Evolutionary conservation across 1,284 basidiomycete genomes (phyloP).

Genomic region (Cryptococcus deneoformans): DNA sequence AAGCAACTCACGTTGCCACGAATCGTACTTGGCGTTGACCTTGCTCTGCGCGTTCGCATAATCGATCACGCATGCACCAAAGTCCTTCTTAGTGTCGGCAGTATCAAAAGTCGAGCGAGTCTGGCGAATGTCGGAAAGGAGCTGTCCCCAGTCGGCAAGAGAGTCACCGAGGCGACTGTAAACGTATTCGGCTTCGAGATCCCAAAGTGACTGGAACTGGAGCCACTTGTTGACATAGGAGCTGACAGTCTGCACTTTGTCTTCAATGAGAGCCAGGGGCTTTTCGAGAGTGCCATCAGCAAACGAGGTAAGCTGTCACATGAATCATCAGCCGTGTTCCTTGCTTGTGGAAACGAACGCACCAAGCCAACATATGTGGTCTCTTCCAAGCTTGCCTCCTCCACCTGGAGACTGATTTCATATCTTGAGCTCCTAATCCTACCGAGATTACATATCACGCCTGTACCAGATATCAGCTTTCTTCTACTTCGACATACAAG

Average conservation of each 20-base stretch:
- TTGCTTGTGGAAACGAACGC: slow-evolving; percentile 29
- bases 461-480: slow-evolving; percentile 7
- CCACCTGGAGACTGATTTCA: slow-evolving; percentile 89
- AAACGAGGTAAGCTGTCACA: slow-evolving; percentile 67
- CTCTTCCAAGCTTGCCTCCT: slow-evolving; percentile 60
- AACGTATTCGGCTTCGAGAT: slow-evolving; percentile 93
- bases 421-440: slow-evolving; percentile 93
- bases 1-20: slow-evolving; percentile 95
- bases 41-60: slow-evolving; percentile 97
- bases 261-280: slow-evolving; percentile 83
- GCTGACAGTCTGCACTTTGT: slow-evolving; percentile 68
- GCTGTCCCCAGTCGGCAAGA: slow-evolving; percentile 87
- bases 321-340: background rate
- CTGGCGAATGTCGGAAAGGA: slow-evolving; percentile 94
- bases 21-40: slow-evolving; percentile 97
- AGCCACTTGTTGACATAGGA: slow-evolving; percentile 97
- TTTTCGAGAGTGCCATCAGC: slow-evolving; percentile 69
- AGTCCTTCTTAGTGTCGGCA: slow-evolving; percentile 84
- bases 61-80: slow-evolving; percentile 91
- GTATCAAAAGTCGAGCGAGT: slow-evolving; percentile 96
- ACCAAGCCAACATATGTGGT: slow-evolving; percentile 80
- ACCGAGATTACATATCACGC: slow-evolving; percentile 78
- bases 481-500: background rate
- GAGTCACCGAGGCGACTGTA: slow-evolving; percentile 88
- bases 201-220: slow-evolving; percentile 98